phyloP scores from a whole-genome alignment of 2,329 filamentous ascomycete genomes.

The Penicillium vulpinum region DNA sequence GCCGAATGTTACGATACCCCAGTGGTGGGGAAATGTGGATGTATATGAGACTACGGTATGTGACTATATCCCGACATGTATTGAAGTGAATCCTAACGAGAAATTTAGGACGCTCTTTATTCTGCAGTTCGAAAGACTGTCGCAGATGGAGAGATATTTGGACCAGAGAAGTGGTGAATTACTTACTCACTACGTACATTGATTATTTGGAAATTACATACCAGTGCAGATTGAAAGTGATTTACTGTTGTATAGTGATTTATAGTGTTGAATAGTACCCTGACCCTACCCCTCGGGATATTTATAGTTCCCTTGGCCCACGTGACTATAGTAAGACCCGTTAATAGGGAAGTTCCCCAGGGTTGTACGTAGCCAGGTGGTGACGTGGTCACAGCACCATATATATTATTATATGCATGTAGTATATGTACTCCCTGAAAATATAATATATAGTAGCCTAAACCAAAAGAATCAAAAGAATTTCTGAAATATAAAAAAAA shows the following conservation, averaged over 20 bases:
- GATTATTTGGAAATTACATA: no score
- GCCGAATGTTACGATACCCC: slow-evolving; percentile 53
- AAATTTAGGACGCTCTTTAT: slow-evolving; percentile 11
- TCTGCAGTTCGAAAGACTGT: slow-evolving; percentile 20
- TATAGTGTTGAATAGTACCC: neutral
- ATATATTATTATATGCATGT: neutral
- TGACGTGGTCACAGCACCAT: slow-evolving; percentile 4
- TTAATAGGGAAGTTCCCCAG: neutral
- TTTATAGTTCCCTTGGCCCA: neutral
- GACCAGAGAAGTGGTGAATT: slow-evolving; percentile 13
- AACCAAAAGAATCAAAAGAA: neutral
- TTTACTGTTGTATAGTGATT: no score
- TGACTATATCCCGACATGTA: neutral
- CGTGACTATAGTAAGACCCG: neutral
- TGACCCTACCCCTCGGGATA: neutral
- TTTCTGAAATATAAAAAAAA: neutral
- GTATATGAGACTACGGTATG: slow-evolving; percentile 26
- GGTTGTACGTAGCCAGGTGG: neutral
- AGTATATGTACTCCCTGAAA: neutral
- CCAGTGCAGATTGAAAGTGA: no score
- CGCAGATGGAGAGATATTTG: slow-evolving; percentile 14
- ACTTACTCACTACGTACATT: no score
- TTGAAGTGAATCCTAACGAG: neutral
- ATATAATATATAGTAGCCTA: neutral
- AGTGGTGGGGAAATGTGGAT: slow-evolving; percentile 59